Conservation (phyloP, 2,329 filamentous ascomycete species). For the Clarireedia monteithiana region DNA sequence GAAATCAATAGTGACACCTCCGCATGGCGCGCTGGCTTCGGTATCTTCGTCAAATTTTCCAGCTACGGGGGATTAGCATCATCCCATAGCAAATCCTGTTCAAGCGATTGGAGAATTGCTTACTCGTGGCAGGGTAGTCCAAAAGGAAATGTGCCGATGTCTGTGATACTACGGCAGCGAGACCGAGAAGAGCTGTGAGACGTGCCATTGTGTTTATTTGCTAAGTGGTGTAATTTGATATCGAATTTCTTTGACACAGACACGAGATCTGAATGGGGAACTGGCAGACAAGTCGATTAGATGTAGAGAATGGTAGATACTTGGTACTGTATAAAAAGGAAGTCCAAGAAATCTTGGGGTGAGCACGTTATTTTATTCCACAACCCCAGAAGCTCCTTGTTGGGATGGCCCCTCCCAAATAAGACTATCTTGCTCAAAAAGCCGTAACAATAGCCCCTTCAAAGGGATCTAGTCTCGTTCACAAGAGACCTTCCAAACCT, state of each 20-base stretch:
- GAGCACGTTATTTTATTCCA: background rate
- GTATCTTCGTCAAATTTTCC: slow-evolving; percentile 40
- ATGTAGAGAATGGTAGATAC: background rate
- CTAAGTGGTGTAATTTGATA: background rate
- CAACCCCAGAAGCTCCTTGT: background rate
- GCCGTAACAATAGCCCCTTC: too few relatives aligned
- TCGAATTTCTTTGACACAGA: background rate
- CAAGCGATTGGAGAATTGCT: background rate
- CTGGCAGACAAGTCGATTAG: background rate
- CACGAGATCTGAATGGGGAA: too few relatives aligned
- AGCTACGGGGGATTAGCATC: slow-evolving; percentile 20
- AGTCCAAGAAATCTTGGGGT: background rate
- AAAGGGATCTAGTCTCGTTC: too few relatives aligned
- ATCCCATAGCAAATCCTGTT: background rate
- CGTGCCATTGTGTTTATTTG: slow-evolving; percentile 5
- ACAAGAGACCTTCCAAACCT: too few relatives aligned
- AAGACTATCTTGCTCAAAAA: too few relatives aligned
- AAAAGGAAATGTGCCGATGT: slow-evolving; percentile 49
- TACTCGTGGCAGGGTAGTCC: slow-evolving; percentile 35
- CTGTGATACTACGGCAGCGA: slow-evolving; percentile 12
- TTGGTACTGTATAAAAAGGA: background rate
- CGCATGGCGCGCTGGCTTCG: slow-evolving; percentile 43
- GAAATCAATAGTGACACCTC: slow-evolving; percentile 43
- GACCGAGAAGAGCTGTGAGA: slow-evolving; percentile 4
- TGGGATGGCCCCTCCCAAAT: background rate